These are phyloP conservation scores for Rauvolfia tetraphylla DNA, from an alignment of 257 asterid species.

Conservation along the genomic window DNA sequence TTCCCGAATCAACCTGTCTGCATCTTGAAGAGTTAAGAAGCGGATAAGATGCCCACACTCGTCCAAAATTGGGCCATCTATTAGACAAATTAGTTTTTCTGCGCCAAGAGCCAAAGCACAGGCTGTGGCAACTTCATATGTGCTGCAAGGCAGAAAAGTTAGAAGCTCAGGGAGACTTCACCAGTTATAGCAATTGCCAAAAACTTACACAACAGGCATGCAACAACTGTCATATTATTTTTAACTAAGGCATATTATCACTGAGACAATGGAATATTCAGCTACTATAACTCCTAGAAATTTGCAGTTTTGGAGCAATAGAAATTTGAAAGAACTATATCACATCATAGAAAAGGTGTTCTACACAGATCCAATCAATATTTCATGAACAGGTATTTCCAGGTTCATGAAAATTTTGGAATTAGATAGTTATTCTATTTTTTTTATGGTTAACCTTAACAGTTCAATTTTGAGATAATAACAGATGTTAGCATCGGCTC, in stretches of 20 bases:
- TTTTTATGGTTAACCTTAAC: neutral
- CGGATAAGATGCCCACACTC: conserved; percentile 68
- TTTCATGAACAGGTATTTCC: too few species aligned
- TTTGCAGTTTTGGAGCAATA: neutral
- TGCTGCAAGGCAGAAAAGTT: conserved; percentile 45
- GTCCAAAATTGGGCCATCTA: conserved; percentile 86
- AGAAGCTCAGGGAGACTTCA: conserved; percentile 13
- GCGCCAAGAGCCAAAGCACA: conserved; percentile 94
- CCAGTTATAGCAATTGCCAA: neutral
- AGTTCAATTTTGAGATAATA: neutral
- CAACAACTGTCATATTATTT: neutral
- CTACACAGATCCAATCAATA: too few species aligned
- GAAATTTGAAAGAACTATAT: neutral
- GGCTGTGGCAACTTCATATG: conserved; percentile 96
- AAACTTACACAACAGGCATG: neutral
- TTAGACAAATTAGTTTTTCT: conserved; percentile 81
- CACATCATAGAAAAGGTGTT: neutral
- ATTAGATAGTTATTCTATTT: neutral
- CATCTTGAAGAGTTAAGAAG: conserved; percentile 81
- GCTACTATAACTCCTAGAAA: too few species aligned
- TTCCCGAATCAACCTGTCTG: conserved; percentile 67
- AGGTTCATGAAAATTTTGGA: neutral
- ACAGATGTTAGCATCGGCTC: neutral
- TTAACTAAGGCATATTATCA: neutral
- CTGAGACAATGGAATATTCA: neutral